These are phyloP conservation scores for Terfezia boudieri DNA, from an alignment of 495 filamentous ascomycete species.

Conservation along the genomic window DNA sequence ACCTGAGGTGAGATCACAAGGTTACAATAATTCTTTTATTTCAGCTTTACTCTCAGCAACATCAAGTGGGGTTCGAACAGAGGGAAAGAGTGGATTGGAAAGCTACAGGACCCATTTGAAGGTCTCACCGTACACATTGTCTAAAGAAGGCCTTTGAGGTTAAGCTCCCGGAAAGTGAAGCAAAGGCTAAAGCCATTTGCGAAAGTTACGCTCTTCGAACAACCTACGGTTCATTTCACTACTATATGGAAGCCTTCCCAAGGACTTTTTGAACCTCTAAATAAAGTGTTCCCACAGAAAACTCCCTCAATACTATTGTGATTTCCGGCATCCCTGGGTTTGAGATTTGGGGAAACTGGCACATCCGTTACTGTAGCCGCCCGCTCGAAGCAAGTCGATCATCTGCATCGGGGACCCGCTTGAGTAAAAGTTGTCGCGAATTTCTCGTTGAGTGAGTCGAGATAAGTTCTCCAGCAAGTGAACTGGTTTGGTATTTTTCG, in stretches of 20 bases:
- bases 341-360: neutral
- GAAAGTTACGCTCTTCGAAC: no score
- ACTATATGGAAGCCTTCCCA: neutral
- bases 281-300: neutral
- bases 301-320: neutral
- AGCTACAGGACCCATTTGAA: no score
- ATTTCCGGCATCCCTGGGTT: neutral
- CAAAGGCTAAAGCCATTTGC: no score
- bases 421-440: slow-evolving; percentile 8
- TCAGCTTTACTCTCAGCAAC: no score
- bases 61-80: no score
- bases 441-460: neutral
- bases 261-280: neutral
- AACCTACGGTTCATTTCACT: neutral
- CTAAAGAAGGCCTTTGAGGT: neutral
- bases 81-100: no score
- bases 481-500: neutral
- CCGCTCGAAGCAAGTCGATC: slow-evolving; percentile 10
- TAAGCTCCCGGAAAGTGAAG: neutral
- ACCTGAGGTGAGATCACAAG: no score
- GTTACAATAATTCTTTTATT: no score
- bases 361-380: slow-evolving; percentile 14
- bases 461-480: neutral
- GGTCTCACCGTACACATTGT: no score
- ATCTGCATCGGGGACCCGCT: slow-evolving; percentile 11